phyloP scores from a whole-genome alignment of 2,329 filamentous ascomycete species.

The Colletotrichum sublineola region DNA sequence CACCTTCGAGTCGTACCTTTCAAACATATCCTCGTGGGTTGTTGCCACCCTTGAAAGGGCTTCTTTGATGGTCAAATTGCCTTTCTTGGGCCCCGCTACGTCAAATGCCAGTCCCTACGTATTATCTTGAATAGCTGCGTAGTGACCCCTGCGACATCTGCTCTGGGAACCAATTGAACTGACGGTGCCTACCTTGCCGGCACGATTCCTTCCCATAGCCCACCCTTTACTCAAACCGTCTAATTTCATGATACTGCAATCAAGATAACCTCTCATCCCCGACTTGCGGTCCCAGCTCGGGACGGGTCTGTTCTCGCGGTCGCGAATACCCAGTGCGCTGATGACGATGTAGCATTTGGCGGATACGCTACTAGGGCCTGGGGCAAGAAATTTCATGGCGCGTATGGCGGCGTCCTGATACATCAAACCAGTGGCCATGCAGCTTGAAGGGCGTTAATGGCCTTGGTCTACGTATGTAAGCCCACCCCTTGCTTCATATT shows the following conservation, averaged over 20 bases:
- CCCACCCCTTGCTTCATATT: too few relatives aligned
- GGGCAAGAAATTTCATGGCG: constrained; percentile 56
- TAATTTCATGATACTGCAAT: constrained; percentile 54
- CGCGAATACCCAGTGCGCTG: constrained; percentile 59
- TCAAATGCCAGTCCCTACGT: constrained; percentile 60
- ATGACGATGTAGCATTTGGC: constrained; percentile 60
- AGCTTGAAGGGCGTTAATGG: too few relatives aligned
- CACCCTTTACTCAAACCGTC: constrained; percentile 55
- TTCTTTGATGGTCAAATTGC: constrained; percentile 49
- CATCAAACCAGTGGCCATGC: constrained; percentile 56
- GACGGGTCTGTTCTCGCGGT: constrained; percentile 51
- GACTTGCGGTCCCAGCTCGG: constrained; percentile 57
- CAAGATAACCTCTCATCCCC: constrained; percentile 43
- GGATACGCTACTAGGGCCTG: constrained; percentile 48
- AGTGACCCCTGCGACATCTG: constrained; percentile 59
- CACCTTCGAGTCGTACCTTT: constrained; percentile 45
- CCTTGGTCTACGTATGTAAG: too few relatives aligned
- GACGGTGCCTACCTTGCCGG: constrained; percentile 57
- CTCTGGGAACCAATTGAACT: constrained; percentile 52
- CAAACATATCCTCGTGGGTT: constrained; percentile 51
- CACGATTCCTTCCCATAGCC: constrained; percentile 54
- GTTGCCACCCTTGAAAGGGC: constrained; percentile 55
- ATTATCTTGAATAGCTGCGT: constrained; percentile 55
- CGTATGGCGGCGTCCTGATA: constrained; percentile 61
- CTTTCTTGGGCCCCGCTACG: constrained; percentile 55